These are phyloP conservation scores for Fusarium sp. DNA, from an alignment of 2,329 filamentous ascomycete species.

Conservation along the genomic window DNA sequence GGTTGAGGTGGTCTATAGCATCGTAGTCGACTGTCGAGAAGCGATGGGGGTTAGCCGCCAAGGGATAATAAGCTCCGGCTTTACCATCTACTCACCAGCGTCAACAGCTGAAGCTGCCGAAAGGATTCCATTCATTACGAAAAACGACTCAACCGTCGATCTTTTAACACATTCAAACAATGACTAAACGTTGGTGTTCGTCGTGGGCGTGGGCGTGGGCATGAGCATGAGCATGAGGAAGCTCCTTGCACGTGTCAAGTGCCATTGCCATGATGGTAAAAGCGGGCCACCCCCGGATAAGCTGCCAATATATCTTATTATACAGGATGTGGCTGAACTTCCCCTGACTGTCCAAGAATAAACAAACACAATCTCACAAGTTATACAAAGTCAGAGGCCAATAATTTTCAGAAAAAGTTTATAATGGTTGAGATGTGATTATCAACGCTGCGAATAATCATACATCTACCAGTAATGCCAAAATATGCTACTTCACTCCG, in stretches of 20 bases:
- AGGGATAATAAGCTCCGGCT: constrained; percentile 23
- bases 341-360: constrained; percentile 20
- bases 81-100: constrained; percentile 55
- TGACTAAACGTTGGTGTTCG: constrained; percentile 6
- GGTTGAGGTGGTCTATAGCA: constrained; percentile 91
- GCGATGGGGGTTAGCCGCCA: constrained; percentile 40
- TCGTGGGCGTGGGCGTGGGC: constrained; percentile 3
- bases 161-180: constrained; percentile 18
- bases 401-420: constrained; percentile 2
- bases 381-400: background rate
- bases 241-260: constrained; percentile 49
- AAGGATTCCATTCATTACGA: constrained; percentile 58
- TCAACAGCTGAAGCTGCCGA: constrained; percentile 58
- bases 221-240: constrained; percentile 33
- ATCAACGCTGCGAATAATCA: constrained; percentile 21
- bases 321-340: constrained; percentile 37
- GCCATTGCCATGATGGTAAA: constrained; percentile 49
- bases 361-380: background rate
- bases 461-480: constrained; percentile 22
- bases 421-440: constrained; percentile 22
- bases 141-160: constrained; percentile 3
- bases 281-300: constrained; percentile 41
- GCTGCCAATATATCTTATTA: constrained; percentile 5
- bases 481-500: constrained; percentile 21
- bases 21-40: constrained; percentile 78